phyloP scores from a whole-genome alignment of 139 green algal genomes.

The Trebouxia sp. region DNA sequence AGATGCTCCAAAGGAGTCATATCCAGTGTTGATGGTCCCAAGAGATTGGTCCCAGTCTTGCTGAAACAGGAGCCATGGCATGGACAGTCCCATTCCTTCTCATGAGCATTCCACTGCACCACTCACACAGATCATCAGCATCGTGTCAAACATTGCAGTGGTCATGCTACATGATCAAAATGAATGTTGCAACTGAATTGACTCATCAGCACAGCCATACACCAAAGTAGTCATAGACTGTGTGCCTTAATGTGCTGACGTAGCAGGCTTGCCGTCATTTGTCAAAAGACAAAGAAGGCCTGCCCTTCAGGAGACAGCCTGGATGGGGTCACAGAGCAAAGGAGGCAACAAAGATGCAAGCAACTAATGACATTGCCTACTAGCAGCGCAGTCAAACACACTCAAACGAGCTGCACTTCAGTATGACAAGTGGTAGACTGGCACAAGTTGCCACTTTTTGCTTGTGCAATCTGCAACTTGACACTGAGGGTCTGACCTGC shows the following conservation, averaged over 20 bases:
- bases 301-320: neutral
- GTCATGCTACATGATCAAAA: neutral
- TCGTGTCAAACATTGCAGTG: neutral
- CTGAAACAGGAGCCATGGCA: conserved; percentile 42
- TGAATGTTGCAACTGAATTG: too few relatives aligned
- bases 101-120: conserved; percentile 37
- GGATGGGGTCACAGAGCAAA: neutral
- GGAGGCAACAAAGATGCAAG: neutral
- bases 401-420: too few relatives aligned
- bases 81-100: conserved; percentile 42
- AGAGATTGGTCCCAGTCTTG: conserved; percentile 33
- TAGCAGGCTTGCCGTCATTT: too few relatives aligned
- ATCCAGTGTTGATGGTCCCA: conserved; percentile 44
- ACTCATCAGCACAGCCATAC: too few relatives aligned
- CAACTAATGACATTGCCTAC: neutral
- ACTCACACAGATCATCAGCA: neutral
- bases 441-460: too few relatives aligned
- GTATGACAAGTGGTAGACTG: too few relatives aligned
- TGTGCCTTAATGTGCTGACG: neutral
- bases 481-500: too few relatives aligned
- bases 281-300: neutral
- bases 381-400: neutral
- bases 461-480: too few relatives aligned
- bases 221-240: neutral
- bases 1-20: conserved; percentile 29